A percentile compares a stretch with the other conserved stretches of the same genome.
Evolutionary conservation across 768 basidiomycete genomes (phyloP).

Genomic region (Lactifluus hygrophoroides): DNA sequence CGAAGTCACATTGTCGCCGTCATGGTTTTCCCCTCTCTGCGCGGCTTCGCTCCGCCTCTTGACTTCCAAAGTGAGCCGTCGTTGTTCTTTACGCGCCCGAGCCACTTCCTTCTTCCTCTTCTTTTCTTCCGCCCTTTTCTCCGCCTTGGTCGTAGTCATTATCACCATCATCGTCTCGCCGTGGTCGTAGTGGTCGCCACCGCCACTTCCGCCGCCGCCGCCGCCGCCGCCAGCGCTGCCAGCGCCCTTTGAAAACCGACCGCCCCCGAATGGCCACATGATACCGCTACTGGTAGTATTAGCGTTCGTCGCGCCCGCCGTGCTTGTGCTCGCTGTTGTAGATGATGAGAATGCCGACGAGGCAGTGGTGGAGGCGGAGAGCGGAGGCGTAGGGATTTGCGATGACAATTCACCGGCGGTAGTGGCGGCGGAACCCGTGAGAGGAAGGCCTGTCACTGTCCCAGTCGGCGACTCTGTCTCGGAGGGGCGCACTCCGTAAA

Average conservation of each 20-base stretch:
- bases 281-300: neutral
- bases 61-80: constrained; percentile 37
- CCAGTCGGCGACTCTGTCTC: neutral
- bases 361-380: neutral
- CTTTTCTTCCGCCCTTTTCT: constrained; percentile 35
- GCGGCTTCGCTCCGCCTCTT: constrained; percentile 30
- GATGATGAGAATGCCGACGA: neutral
- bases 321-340: neutral
- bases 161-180: too few relatives aligned
- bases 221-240: neutral
- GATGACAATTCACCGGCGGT: neutral
- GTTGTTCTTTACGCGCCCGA: constrained; percentile 29
- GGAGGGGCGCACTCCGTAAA: too few relatives aligned
- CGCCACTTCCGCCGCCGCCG: too few relatives aligned
- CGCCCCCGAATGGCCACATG: constrained; percentile 1
- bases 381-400: neutral
- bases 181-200: too few relatives aligned
- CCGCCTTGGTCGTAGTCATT: too few relatives aligned
- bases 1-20: too few relatives aligned
- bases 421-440: neutral
- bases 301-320: too few relatives aligned
- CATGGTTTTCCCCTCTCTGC: too few relatives aligned
- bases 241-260: neutral
- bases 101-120: constrained; percentile 35
- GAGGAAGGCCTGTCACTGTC: neutral